phyloP scores from a whole-genome alignment of 225 moss, liverwort and hornwort species.

The Pleurozium schreberi region DNA sequence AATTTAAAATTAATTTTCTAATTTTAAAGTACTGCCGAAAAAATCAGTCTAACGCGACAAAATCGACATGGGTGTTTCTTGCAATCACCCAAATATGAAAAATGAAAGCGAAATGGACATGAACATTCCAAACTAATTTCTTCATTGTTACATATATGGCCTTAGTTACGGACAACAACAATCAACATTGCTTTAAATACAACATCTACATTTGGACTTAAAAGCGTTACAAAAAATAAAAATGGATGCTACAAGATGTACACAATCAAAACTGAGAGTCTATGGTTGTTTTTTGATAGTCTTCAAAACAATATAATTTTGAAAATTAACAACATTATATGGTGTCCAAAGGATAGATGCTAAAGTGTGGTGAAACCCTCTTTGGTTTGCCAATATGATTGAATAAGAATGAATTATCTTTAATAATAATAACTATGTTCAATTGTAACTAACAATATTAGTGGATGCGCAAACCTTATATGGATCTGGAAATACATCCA shows the following conservation, averaged over 20 bases:
- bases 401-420: not conserved
- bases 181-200: accelerated
- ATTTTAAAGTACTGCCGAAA: too few species aligned
- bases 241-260: accelerated
- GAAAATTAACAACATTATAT: too few species aligned
- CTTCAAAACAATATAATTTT: too few species aligned
- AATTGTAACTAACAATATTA: not conserved
- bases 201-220: too few species aligned
- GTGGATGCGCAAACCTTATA: accelerated
- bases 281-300: not conserved
- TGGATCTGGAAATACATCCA: not conserved
- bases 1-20: too few species aligned
- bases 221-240: accelerated
- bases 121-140: not conserved
- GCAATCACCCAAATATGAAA: too few species aligned
- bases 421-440: accelerated
- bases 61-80: too few species aligned
- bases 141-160: not conserved
- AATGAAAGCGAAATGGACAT: not conserved
- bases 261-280: not conserved
- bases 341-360: accelerated
- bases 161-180: accelerated
- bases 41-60: too few species aligned
- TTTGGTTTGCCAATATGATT: not conserved
- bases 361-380: too few species aligned